Base-by-base conservation (phyloP, 2,329 filamentous ascomycete species). In the Fusarium pseudonygamai region DNA sequence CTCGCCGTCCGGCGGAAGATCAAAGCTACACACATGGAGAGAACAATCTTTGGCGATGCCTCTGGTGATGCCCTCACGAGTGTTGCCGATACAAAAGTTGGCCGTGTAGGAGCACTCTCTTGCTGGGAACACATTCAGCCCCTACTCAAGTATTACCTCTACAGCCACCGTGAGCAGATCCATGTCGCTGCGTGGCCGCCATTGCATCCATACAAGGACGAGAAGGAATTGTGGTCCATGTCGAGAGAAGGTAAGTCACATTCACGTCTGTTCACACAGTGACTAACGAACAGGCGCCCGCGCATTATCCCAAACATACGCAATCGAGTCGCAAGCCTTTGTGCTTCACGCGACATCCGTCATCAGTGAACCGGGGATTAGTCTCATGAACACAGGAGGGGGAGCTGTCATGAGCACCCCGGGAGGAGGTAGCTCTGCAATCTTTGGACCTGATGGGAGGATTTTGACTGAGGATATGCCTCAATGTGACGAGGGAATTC, bases 11-110 rank as follows among this genome's bases (percentile, higher is more conserved):
- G 85, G 7, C 82, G 84, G 7, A 88, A 88, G 78, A 79, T 87
- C 67, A 88, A 88, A 73, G 82, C 86, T 0, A 88, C 85, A 0
- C 85, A 88, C 59, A 83, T 88, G 78, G 86, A 88, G 78, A 81
- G 85, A 1, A 85, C 84, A 7, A 71, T 87, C 24, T 88, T 84
- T 46, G 86, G 86, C 1, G 86, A 88, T 57, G 47, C 56, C 10
- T 62, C 64, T 5, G 66, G 56, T 1, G 47, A 68, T 30, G 50
- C 56, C 6, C 57, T 69, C 6, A 56, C 43, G 0, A 68, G 57
- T 6, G 64, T 68, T 10, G 64, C 30, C 0, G 42, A 69, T 2
- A 61, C 56, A 7, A 15, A 18, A 2, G 7, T 57, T 0, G 64
- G 56, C 5, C 47, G 47, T 4, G 79, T 87, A 24, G 85, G 85